Evolutionary conservation across 768 basidiomycete genomes (phyloP).

Genomic region (Calvatia gigantea): DNA sequence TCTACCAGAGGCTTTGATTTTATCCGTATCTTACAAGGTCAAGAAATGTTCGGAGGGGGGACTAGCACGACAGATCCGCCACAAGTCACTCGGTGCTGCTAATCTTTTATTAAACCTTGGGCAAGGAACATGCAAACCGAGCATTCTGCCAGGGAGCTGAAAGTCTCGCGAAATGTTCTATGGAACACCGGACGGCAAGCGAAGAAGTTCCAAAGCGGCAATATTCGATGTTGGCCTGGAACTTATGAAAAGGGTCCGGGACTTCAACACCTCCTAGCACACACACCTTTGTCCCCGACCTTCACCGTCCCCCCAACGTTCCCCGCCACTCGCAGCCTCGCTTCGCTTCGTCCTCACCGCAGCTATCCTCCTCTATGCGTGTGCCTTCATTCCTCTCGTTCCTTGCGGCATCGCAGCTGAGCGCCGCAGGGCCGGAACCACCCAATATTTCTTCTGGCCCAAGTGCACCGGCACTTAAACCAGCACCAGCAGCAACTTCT

Average conservation of each 20-base stretch:
- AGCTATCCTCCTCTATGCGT: neutral
- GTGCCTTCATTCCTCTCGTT: neutral
- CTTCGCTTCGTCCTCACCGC: neutral
- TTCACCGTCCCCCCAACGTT: neutral
- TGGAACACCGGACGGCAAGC: neutral
- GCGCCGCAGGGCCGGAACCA: too few species aligned
- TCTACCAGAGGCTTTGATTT: too few species aligned
- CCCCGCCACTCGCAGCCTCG: neutral
- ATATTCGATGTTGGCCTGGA: neutral
- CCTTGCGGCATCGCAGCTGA: neutral
- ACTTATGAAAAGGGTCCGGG: neutral
- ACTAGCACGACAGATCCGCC: too few species aligned
- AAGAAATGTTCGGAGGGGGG: too few species aligned
- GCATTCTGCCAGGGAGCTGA: too few species aligned
- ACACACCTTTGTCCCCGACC: neutral
- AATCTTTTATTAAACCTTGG: too few species aligned
- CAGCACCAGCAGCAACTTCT: slow-evolving; percentile 22
- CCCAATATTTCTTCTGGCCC: too few species aligned
- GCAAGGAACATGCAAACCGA: too few species aligned
- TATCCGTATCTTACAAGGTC: too few species aligned
- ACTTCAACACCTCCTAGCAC: too few species aligned
- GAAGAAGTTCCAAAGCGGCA: neutral
- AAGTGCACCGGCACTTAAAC: neutral
- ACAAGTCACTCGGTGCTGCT: too few species aligned
- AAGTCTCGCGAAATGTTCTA: neutral